Percentiles rank a stretch among this genome's conserved stretches.
Evolutionary conservation across 2,329 filamentous ascomycete genomes (phyloP).

Genomic region (Curvularia sp.): DNA sequence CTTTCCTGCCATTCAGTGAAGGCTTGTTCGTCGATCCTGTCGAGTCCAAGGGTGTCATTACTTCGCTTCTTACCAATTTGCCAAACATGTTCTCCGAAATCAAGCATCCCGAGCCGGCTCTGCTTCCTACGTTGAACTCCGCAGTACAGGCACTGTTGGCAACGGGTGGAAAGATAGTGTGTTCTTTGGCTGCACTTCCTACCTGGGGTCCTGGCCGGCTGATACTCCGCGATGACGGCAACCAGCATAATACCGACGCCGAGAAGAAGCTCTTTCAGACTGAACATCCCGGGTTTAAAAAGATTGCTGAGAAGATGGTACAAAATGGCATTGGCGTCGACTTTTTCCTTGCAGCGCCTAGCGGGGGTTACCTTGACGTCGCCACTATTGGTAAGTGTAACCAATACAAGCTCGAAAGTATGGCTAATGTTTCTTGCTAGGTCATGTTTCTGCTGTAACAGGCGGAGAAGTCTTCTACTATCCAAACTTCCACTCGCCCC

Average conservation of each 20-base stretch:
- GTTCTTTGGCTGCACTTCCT: slow-evolving; percentile 84
- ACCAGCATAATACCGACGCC: slow-evolving; percentile 78
- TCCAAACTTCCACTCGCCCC: slow-evolving; percentile 89
- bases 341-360: slow-evolving; percentile 92
- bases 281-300: slow-evolving; percentile 87
- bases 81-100: slow-evolving; percentile 85
- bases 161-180: slow-evolving; percentile 92
- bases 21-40: slow-evolving; percentile 94
- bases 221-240: slow-evolving; percentile 86
- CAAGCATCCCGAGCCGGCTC: slow-evolving; percentile 88
- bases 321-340: slow-evolving; percentile 86
- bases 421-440: slow-evolving; percentile 51
- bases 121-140: slow-evolving; percentile 84
- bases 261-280: slow-evolving; percentile 92
- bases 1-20: slow-evolving; percentile 89
- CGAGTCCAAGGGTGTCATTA: slow-evolving; percentile 86
- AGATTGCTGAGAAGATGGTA: slow-evolving; percentile 85
- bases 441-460: slow-evolving; percentile 85
- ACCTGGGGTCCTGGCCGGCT: slow-evolving; percentile 90
- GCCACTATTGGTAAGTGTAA: slow-evolving; percentile 77
- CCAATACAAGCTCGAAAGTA: background rate
- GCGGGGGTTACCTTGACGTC: slow-evolving; percentile 89
- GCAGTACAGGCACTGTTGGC: slow-evolving; percentile 82
- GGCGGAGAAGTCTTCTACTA: slow-evolving; percentile 97
- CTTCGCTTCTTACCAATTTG: slow-evolving; percentile 81